A percentile compares a stretch with the other conserved stretches of the same genome.
Evolutionary conservation across 495 filamentous ascomycete species (phyloP).

Genomic region (Articulospora tetracladia): DNA sequence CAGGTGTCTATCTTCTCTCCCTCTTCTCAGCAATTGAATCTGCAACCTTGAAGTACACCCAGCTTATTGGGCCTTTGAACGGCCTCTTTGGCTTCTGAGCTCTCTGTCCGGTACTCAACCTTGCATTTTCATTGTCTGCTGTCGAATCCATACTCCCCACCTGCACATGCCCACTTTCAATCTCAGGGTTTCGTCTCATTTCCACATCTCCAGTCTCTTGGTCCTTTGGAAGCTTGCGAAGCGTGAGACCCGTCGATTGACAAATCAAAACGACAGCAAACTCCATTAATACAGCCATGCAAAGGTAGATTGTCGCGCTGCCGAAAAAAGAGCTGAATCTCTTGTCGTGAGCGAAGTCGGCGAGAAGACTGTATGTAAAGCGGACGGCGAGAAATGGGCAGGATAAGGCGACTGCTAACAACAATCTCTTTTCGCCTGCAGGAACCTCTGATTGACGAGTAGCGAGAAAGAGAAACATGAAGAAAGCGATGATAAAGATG

Average conservation of each 20-base stretch:
- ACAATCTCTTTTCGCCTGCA: conserved; percentile 29
- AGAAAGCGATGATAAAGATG: conserved; percentile 3
- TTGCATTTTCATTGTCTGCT: too few relatives aligned
- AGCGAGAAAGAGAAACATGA: too few relatives aligned
- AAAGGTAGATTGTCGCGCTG: conserved; percentile 31
- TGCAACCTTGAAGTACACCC: too few relatives aligned
- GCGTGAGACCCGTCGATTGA: conserved; percentile 32
- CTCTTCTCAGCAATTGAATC: too few relatives aligned
- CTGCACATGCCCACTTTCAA: too few relatives aligned
- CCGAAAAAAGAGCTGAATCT: conserved; percentile 33
- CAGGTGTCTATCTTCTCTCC: too few relatives aligned
- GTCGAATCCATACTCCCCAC: too few relatives aligned
- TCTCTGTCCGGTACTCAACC: too few relatives aligned
- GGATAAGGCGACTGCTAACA: conserved; percentile 33
- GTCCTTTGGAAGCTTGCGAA: neutral
- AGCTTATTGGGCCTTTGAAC: too few relatives aligned
- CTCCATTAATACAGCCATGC: conserved; percentile 38
- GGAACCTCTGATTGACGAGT: conserved; percentile 9
- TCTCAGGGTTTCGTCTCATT: too few relatives aligned
- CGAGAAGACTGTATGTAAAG: conserved; percentile 32
- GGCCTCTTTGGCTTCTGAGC: too few relatives aligned
- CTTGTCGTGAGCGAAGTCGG: conserved; percentile 30
- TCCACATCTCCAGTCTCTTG: too few relatives aligned
- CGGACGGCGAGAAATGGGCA: conserved; percentile 37
- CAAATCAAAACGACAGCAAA: conserved; percentile 30